Percentiles rank a stretch among this genome's conserved stretches.
Evolutionary conservation across 331 rosid species (phyloP).

Genomic region (Rhamnella rubrinervis): DNA sequence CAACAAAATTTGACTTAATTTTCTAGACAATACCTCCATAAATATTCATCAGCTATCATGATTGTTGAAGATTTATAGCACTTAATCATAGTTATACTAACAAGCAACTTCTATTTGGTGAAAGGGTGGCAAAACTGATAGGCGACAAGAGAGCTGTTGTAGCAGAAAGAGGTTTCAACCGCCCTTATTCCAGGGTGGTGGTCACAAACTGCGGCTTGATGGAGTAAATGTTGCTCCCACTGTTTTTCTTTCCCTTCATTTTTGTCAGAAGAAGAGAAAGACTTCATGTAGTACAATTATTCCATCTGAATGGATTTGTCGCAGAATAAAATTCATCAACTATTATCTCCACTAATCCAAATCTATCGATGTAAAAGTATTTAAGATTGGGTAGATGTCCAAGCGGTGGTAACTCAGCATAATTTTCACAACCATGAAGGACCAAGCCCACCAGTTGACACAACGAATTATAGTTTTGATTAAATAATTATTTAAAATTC

Average conservation of each 20-base stretch:
- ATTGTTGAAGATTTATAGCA: not conserved
- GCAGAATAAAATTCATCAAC: too few relatives aligned
- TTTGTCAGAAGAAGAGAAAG: not conserved
- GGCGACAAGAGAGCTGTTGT: conserved; percentile 94
- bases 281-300: not conserved
- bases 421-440: too few relatives aligned
- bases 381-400: too few relatives aligned
- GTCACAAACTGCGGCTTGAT: conserved; percentile 74
- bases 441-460: too few relatives aligned
- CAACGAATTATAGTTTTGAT: too few relatives aligned
- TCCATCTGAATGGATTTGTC: too few relatives aligned
- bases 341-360: too few relatives aligned
- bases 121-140: conserved; percentile 90
- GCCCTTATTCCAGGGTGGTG: conserved; percentile 71
- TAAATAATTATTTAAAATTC: too few relatives aligned
- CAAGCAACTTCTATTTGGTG: conserved; percentile 1
- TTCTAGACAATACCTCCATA: too few relatives aligned
- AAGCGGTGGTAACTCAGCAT: too few relatives aligned
- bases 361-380: too few relatives aligned
- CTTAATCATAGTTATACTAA: conserved; percentile 18
- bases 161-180: conserved; percentile 94
- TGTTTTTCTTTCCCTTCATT: not conserved
- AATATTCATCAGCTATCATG: not conserved
- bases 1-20: too few relatives aligned
- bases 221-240: not conserved